Base-by-base conservation (phyloP, 176 grass and related monocot species). In the Zoysia pacifica region DNA sequence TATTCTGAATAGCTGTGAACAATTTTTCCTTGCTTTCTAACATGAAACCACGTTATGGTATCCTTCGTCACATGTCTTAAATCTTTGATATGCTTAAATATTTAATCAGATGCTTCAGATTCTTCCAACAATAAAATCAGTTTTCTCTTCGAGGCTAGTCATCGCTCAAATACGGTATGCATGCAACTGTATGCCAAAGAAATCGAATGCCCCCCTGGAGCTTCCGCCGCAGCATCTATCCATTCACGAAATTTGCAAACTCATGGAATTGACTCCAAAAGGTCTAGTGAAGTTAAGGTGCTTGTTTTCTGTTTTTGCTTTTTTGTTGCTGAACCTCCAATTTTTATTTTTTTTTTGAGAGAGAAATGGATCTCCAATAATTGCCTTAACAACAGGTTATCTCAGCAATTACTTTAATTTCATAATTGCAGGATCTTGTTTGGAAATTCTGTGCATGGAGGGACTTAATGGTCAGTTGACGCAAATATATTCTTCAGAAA, bases 361-460 rank as follows among this genome's bases (percentile, higher is more conserved):
- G 28, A 28, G 28, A 28, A 28, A 28, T 28, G 28, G 28, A 28
- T 28, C 28, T 28, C 28, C 60, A 64, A 59, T 83, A 44, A 63
- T 62, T 48, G 46, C 40, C 28, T 50, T 84, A 52, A 51, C 74
- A 60, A 11, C 76, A 64, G 56, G 66, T 20, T 13, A 48, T 68
- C 69, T 79, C 11, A 67, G 59, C 75, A 85, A 68, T 67, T 55
- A 75, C 42, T 50, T 37, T 39, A 61, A 62, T 64, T 91, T 82
- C 52, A 28, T 70, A 53, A 73, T 75, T 91, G 78, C 79, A 97
- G 95, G 90, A 97, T 89, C 78, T 89, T 85, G 83, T 97, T 76
- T 92, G 95, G 92, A 97, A 94, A 88, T 28, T 97, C 40, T 97
- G 95, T 68, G 81, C 88, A 59, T 97, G 95, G 95, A 94, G 95